Percentiles rank a stretch among this genome's conserved stretches.
Evolutionary conservation across 176 grass and related monocot species (phyloP).

Genomic region (bread wheat (Triticum aestivum)): IWGSC_CS_RefSeq_v2.1 NC_057799.1:362578904-362579403

Average conservation of each 20-base stretch:
- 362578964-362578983: background rate
- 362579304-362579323: no score
- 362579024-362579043: background rate
- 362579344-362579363: no score
- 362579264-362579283: no score
- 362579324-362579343: no score
- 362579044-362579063: background rate
- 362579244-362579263: no score
- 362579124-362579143: background rate
- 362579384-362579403: no score
- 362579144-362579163: background rate
- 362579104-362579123: background rate
- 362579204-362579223: no score
- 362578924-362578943: background rate
- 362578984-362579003: background rate
- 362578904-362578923: background rate
- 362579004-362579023: background rate
- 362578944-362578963: background rate
- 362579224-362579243: no score
- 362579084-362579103: background rate
- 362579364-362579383: no score
- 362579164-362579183: background rate
- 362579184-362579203: no score
- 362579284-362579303: no score
- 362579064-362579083: background rate